These are phyloP conservation scores for Didymella pomorum DNA, from an alignment of 2,329 filamentous ascomycete species.

Conservation along the genomic window DNA sequence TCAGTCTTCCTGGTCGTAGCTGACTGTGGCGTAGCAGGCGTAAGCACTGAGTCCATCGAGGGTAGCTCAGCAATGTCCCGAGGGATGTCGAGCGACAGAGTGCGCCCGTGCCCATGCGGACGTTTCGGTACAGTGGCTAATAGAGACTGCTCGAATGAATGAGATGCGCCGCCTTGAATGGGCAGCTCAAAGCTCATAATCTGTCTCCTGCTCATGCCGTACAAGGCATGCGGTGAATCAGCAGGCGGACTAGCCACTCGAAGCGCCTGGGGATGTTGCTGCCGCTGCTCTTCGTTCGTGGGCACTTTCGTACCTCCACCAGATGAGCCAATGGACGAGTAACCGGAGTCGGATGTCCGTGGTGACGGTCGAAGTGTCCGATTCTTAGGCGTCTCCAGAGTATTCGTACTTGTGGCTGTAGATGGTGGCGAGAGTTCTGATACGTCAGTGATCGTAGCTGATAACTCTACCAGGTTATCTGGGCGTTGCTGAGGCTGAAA, in stretches of 20 bases:
- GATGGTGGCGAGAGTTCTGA: slow-evolving; percentile 17
- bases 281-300: slow-evolving; percentile 7
- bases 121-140: slow-evolving; percentile 13
- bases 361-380: slow-evolving; percentile 32
- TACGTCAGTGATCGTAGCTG: slow-evolving; percentile 17
- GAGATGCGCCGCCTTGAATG: neutral
- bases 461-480: slow-evolving; percentile 6
- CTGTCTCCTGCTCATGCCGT: slow-evolving; percentile 20
- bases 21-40: slow-evolving; percentile 26
- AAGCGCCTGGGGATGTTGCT: slow-evolving; percentile 11
- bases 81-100: slow-evolving; percentile 24
- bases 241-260: slow-evolving; percentile 5
- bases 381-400: slow-evolving; percentile 15
- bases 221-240: neutral
- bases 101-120: slow-evolving; percentile 10
- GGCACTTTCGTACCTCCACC: slow-evolving; percentile 1
- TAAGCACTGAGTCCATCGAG: slow-evolving; percentile 11
- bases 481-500: slow-evolving; percentile 8
- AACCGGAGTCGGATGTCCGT: slow-evolving; percentile 50
- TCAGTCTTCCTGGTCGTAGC: slow-evolving; percentile 32
- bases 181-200: slow-evolving; percentile 11
- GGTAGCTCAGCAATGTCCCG: slow-evolving; percentile 16
- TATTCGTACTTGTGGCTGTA: slow-evolving; percentile 15
- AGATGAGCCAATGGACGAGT: slow-evolving; percentile 44
- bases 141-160: slow-evolving; percentile 7